phyloP scores from a whole-genome alignment of 2,329 filamentous ascomycete genomes.

The Fusarium avenaceum region DNA sequence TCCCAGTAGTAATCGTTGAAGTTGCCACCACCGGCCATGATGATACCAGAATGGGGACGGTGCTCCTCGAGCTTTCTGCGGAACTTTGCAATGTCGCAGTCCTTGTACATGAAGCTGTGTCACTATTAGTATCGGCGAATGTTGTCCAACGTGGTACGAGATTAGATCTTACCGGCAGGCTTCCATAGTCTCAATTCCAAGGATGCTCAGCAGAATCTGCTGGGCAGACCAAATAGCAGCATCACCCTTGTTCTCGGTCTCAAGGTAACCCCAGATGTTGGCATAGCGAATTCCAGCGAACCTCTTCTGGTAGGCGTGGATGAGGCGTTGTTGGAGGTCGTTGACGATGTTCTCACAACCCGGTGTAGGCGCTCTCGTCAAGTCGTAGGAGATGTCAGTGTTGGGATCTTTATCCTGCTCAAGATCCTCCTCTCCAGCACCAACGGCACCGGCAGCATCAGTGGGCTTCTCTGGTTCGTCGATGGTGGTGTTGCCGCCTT shows the following conservation, averaged over 20 bases:
- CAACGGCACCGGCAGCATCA: constrained; percentile 22
- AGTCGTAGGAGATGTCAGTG: constrained; percentile 45
- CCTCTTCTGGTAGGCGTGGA: constrained; percentile 46
- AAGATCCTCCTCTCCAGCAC: constrained; percentile 37
- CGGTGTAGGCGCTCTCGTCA: constrained; percentile 32
- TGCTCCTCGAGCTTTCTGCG: constrained; percentile 43
- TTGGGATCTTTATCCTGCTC: constrained; percentile 31
- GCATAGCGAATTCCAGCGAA: constrained; percentile 46
- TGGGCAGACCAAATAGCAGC: constrained; percentile 49
- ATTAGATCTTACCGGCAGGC: constrained; percentile 43
- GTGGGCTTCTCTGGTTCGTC: constrained; percentile 26
- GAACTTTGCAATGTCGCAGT: constrained; percentile 45
- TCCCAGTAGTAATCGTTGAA: constrained; percentile 51
- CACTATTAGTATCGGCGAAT: constrained; percentile 28
- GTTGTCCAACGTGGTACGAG: constrained; percentile 14
- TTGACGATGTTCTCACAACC: constrained; percentile 48
- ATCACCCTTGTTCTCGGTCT: constrained; percentile 50
- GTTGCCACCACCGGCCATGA: constrained; percentile 49
- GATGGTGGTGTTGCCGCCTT: constrained; percentile 22
- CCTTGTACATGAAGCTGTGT: constrained; percentile 45
- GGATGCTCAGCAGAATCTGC: constrained; percentile 46
- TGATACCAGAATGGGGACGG: constrained; percentile 48
- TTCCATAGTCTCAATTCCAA: constrained; percentile 49
- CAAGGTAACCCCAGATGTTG: constrained; percentile 50
- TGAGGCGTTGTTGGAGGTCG: constrained; percentile 47